Evolutionary conservation across 331 rosid species (phyloP).

Genomic region (Rosa hybrid): DNA sequence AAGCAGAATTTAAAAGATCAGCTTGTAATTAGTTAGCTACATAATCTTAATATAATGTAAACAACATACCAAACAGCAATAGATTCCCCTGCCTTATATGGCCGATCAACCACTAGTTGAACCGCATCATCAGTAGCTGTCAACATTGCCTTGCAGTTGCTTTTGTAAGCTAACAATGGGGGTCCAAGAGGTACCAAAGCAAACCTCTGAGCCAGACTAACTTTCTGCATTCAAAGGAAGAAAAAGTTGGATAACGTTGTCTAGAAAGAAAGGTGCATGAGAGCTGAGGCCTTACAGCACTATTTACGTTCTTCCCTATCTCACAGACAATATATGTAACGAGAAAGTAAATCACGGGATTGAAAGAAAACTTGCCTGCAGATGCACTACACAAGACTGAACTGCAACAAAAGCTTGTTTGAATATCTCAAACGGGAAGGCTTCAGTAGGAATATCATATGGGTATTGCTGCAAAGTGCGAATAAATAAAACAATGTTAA

Average conservation of each 20-base stretch:
- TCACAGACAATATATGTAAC: neutral
- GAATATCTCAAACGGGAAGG: constrained; percentile 91
- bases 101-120: constrained; percentile 84
- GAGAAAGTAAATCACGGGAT: neutral
- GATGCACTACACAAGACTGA: constrained; percentile 98
- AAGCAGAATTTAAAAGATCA: neutral
- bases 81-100: constrained; percentile 86
- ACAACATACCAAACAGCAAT: constrained; percentile 79
- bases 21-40: constrained; percentile 2
- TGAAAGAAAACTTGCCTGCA: constrained; percentile 58
- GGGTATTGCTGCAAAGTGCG: constrained; percentile 88
- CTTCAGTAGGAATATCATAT: constrained; percentile 94
- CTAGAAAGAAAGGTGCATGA: neutral
- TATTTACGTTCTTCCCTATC: neutral
- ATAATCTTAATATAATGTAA: constrained; percentile 23
- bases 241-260: neutral
- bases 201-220: constrained; percentile 96
- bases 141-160: constrained; percentile 92
- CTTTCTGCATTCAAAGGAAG: constrained; percentile 62
- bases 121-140: constrained; percentile 75
- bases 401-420: constrained; percentile 98
- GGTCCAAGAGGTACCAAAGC: constrained; percentile 99
- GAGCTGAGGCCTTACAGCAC: neutral
- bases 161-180: constrained; percentile 82
- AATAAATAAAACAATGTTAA: constrained; percentile 23